These are phyloP conservation scores for Trifolium fragiferum DNA, from an alignment of 306 rosid species.

Conservation along the genomic window DNA sequence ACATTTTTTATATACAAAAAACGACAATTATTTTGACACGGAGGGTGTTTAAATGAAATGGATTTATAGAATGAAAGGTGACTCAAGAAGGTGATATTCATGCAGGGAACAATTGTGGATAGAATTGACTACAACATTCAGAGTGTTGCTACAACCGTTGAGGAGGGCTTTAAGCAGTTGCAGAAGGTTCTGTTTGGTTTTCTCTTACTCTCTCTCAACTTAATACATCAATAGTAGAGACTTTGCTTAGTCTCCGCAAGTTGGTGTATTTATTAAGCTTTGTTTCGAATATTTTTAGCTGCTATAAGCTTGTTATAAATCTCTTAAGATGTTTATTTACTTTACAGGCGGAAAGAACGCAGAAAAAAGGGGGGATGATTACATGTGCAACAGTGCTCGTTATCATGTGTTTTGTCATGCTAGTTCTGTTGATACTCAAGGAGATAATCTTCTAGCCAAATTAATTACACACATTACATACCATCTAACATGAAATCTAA, in stretches of 20 bases:
- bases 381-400: conserved; percentile 77
- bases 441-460: conserved; percentile 55
- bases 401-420: conserved; percentile 78
- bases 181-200: conserved; percentile 61
- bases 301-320: conserved; percentile 5
- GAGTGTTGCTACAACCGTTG: conserved; percentile 66
- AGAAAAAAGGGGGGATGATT: conserved; percentile 80
- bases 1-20: no score
- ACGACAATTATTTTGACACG: no score
- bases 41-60: conserved; percentile 1
- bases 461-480: background rate
- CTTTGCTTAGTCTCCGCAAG: background rate
- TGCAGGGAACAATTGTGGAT: conserved; percentile 87
- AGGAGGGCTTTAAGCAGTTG: conserved; percentile 75
- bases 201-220: background rate
- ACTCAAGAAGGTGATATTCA: conserved; percentile 45
- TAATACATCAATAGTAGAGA: background rate
- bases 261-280: background rate
- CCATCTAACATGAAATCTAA: conserved; percentile 29
- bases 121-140: conserved; percentile 86
- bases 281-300: conserved; percentile 2
- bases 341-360: conserved; percentile 83
- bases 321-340: conserved; percentile 10
- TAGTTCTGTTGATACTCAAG: conserved; percentile 71
- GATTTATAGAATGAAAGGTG: conserved; percentile 38